A percentile compares a stretch with the other conserved stretches of the same genome.
Evolutionary conservation across 2,329 filamentous ascomycete genomes (phyloP).

Genomic region (Cladosporium colombiae): DNA sequence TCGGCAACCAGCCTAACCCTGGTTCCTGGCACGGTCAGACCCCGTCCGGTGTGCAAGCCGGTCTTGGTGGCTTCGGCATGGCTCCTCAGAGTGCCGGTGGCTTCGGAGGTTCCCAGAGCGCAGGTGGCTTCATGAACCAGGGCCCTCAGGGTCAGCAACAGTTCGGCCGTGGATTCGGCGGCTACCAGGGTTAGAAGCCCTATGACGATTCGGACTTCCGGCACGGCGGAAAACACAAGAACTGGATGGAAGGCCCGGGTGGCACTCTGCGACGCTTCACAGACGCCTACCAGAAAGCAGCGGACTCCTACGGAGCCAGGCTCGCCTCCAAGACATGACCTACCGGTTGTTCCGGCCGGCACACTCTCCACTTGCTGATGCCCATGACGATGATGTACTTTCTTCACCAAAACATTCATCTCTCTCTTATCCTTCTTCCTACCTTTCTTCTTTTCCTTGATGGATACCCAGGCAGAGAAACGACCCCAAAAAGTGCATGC

Average conservation of each 20-base stretch:
- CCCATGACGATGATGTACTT: conserved; percentile 17
- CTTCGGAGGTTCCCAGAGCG: conserved; percentile 69
- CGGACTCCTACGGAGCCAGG: neutral
- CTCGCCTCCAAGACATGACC: neutral
- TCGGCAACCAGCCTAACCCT: conserved; percentile 54
- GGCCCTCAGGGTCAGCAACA: conserved; percentile 46
- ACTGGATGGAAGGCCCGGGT: conserved; percentile 17
- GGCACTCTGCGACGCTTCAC: conserved; percentile 1
- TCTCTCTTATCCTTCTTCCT: neutral
- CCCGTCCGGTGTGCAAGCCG: conserved; percentile 17
- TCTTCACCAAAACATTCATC: conserved; percentile 13
- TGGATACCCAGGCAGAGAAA: conserved; percentile 16
- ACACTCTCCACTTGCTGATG: neutral
- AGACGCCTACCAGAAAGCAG: neutral
- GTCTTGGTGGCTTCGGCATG: conserved; percentile 23
- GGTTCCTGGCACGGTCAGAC: conserved; percentile 48
- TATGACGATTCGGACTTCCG: conserved; percentile 18
- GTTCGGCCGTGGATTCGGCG: conserved; percentile 56
- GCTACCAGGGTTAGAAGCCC: conserved; percentile 57
- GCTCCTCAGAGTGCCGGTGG: conserved; percentile 70
- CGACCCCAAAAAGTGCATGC: conserved; percentile 7
- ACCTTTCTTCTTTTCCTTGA: neutral
- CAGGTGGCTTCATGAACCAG: conserved; percentile 53
- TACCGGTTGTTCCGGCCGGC: neutral
- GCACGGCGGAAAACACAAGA: conserved; percentile 17